Base-by-base conservation (phyloP, 1,284 basidiomycete species). In the Pyrrhoderma lamaoense region DNA sequence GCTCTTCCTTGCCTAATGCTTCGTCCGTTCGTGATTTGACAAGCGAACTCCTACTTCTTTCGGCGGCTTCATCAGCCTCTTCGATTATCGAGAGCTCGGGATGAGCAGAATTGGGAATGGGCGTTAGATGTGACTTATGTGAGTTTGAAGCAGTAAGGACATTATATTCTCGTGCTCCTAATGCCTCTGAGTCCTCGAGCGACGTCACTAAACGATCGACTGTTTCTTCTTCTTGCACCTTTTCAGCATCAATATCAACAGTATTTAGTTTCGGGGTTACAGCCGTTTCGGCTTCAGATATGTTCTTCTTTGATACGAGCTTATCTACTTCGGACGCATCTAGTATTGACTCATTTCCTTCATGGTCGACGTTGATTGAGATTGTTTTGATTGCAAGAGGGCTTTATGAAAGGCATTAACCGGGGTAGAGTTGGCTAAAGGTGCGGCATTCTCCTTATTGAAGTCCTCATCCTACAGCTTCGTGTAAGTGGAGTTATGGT, bases 11-110 rank as follows among this genome's bases (percentile, higher is more conserved):
- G 14, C 2, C 35, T 11, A 7, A 11, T 18, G 1, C 18, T 35
- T n/a, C 35, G 21, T 11, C n/a, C 19, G 3, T 37, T 35, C 18
- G 42, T 18, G 5, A 22, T 9, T 44, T 51, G 14, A 13, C 19
- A 14, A 19, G 43, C 4, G 42, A 45, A 23, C 16, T 43, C n/a
- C 14, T n/a, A 37, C 42, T 49, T 23, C 66, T 65, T 45, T 80
- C 77, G 3, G 62, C 65, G 8, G 69, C 66, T 59, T 86, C 84
- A 42, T 87, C 82, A 46, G 77, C 82, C 64, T 88, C 85, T 1
- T 73, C 79, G 52, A 88, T 88, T 48, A 85, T 71, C 31, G 83
- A 87, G 19, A 87, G 64, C 47, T 80, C 67, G n/a, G 65, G 62
- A 31, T 57, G 7, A 50, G 49, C 11, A 45, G 50, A 11, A 47